A percentile compares a stretch with the other conserved stretches of the same genome.
Evolutionary conservation across 495 filamentous ascomycete genomes (phyloP).

Genomic region (Neurospora intermedia): DNA sequence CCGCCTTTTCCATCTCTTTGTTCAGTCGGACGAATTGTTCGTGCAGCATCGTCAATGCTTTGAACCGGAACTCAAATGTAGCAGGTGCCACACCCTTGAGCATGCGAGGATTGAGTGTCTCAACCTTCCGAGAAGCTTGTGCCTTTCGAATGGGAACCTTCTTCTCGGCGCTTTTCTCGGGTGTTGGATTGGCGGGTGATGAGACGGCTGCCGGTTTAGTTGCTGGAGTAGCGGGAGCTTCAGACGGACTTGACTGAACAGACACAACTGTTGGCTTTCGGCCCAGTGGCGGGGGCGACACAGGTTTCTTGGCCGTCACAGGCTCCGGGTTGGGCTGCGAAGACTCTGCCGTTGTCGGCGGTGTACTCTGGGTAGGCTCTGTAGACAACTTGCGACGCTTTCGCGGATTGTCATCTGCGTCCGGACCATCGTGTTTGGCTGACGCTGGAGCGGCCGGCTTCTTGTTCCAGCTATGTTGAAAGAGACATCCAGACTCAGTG

Average conservation of each 20-base stretch:
- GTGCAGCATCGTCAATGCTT: constrained; percentile 63
- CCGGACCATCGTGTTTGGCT: neutral
- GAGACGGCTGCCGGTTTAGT: neutral
- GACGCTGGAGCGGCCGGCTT: constrained; percentile 2
- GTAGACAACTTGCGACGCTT: constrained; percentile 21
- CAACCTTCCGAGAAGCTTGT: constrained; percentile 22
- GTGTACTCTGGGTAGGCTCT: constrained; percentile 4
- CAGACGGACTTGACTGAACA: neutral
- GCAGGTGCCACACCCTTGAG: constrained; percentile 57
- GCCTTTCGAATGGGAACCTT: constrained; percentile 3
- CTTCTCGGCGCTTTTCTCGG: neutral
- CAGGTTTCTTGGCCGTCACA: constrained; percentile 12
- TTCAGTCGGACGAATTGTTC: constrained; percentile 64
- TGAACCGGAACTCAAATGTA: constrained; percentile 52
- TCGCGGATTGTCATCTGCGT: constrained; percentile 11
- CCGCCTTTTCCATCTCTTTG: constrained; percentile 45
- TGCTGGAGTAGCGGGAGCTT: neutral
- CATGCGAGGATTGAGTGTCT: constrained; percentile 71
- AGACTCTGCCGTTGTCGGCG: neutral
- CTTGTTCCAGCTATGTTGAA: constrained; percentile 28
- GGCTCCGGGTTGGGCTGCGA: neutral
- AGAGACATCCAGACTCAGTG: constrained; percentile 28
- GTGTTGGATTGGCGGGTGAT: neutral
- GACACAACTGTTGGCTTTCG: constrained; percentile 9
- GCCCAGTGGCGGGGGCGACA: constrained; percentile 26